Conservation (phyloP, 2,329 filamentous ascomycete genomes). For the Aspergillus sclerotialis region DNA sequence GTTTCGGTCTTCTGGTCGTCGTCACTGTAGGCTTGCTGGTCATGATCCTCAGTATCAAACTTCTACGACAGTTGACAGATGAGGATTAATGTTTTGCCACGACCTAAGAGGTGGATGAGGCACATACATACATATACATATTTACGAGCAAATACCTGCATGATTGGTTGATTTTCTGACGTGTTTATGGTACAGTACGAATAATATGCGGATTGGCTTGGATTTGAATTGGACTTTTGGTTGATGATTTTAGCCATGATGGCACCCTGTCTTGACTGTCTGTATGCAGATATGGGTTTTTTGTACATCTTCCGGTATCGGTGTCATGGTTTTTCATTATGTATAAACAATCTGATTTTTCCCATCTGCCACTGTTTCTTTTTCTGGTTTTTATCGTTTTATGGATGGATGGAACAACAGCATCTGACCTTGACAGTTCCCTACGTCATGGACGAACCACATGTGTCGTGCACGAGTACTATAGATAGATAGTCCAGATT, state of each 20-base stretch:
- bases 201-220: conserved; percentile 2
- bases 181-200: not conserved
- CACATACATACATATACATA: not conserved
- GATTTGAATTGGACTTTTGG: not conserved
- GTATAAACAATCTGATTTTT: not conserved
- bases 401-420: too few species aligned
- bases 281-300: not conserved
- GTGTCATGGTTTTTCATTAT: not conserved
- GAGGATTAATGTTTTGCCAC: conserved; percentile 26
- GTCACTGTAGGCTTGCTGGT: conserved; percentile 91
- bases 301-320: not conserved
- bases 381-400: not conserved
- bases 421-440: too few species aligned
- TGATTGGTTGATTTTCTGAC: not conserved
- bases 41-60: conserved; percentile 90
- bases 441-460: too few species aligned
- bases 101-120: too few species aligned
- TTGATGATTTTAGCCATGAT: not conserved
- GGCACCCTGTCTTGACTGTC: not conserved
- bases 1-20: conserved; percentile 85
- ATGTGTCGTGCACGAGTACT: too few species aligned
- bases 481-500: too few species aligned
- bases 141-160: too few species aligned
- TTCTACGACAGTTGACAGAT: conserved; percentile 58
- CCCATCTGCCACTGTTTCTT: not conserved